These are phyloP conservation scores for Drechmeria coniospora DNA, from an alignment of 2,329 filamentous ascomycete species.

Conservation along the genomic window DNA sequence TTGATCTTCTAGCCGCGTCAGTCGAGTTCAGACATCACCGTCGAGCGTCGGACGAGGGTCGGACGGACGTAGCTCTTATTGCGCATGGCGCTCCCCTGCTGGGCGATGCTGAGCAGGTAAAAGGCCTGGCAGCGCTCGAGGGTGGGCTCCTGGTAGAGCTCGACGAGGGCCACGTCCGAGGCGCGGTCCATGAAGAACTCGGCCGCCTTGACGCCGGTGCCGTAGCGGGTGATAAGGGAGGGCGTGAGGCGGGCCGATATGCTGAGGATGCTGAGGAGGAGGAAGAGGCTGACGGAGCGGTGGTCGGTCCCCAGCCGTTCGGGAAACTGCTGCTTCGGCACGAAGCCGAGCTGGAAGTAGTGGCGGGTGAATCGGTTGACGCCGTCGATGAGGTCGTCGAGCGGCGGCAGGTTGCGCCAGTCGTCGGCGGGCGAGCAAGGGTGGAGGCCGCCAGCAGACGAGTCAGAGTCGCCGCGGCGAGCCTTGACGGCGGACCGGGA, in stretches of 20 bases:
- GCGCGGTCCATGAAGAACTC: slow-evolving; percentile 38
- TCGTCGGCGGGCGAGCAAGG: slow-evolving; percentile 22
- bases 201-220: slow-evolving; percentile 33
- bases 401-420: slow-evolving; percentile 34
- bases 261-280: slow-evolving; percentile 38
- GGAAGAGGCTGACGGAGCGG: slow-evolving; percentile 35
- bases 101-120: slow-evolving; percentile 41
- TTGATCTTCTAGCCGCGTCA: slow-evolving; percentile 26
- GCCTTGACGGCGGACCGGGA: slow-evolving; percentile 21
- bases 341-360: slow-evolving; percentile 45
- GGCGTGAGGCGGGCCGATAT: slow-evolving; percentile 40
- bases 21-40: neutral
- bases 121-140: slow-evolving; percentile 43
- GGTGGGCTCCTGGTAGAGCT: slow-evolving; percentile 36
- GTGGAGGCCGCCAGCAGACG: slow-evolving; percentile 9
- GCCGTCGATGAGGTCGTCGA: slow-evolving; percentile 34
- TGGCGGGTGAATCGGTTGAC: slow-evolving; percentile 36
- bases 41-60: neutral
- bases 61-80: slow-evolving; percentile 34
- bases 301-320: slow-evolving; percentile 29
- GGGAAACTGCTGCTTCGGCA: slow-evolving; percentile 36
- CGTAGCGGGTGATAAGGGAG: slow-evolving; percentile 29
- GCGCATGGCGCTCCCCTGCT: slow-evolving; percentile 38
- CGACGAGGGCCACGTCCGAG: slow-evolving; percentile 27
- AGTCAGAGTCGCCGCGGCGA: slow-evolving; percentile 18